Evolutionary conservation across 2,329 filamentous ascomycete genomes (phyloP), one percentile per base, ranked within the genome.

Genomic region (Xylariaceae sp.): DNA sequence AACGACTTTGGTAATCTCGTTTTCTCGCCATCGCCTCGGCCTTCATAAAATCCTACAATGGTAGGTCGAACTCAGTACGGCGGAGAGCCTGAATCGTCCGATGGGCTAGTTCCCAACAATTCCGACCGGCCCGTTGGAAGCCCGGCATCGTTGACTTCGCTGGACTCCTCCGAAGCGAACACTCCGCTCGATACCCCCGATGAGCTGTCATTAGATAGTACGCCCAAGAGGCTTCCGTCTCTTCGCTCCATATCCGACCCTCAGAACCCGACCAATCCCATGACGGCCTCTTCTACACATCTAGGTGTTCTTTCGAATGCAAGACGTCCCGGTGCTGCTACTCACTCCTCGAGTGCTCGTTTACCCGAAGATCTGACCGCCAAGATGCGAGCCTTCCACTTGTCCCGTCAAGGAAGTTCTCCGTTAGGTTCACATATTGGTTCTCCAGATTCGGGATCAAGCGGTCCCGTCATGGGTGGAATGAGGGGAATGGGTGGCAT

Each of bases 221-320:
- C 66, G 44, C 77, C 78, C 57, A 77, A 82, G 72, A 75, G 85
- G 72, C 69, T 86, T 59, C 80, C 84, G 17, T 83, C 84, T 4
- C 73, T 86, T 48, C 82, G 85, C 66, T 82, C 84, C 51, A 74
- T 82, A 17, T 85, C 86, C 56, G 83, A 87, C 53, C 76, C 85
- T 17, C 76, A 79, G 64, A 78, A 76, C 57, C 70, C 77, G 35
- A 73, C 74, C 23, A 73, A 76, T 37, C 64, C 63, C 59, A 92
- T 96, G 85, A 90, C 84, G 58, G 77, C 88, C 5, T 92, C 86
- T n/a, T 96, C 92, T n/a, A 94, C 88, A 34, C 87, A 90, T 47
- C 78, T 92, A 3, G 91, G 91, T 47, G 83, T 89, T 59, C 77
- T 96, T 68, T 91, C 87, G 73, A 83, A 76, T 65, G 84, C 82